Base-by-base conservation (phyloP, 1,284 basidiomycete species). In the Sporisorium graminicola region DNA sequence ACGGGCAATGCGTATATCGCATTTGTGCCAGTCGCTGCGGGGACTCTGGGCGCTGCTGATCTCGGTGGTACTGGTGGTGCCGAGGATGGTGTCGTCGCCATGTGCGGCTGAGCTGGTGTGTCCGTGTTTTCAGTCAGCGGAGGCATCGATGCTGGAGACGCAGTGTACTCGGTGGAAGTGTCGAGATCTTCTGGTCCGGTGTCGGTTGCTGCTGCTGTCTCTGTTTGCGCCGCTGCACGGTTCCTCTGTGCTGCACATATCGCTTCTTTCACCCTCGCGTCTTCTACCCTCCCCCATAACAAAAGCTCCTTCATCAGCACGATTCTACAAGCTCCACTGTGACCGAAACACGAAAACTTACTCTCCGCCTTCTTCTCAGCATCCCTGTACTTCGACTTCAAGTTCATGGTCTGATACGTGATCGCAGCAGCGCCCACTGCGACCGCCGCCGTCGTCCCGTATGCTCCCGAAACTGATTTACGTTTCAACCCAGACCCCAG, bases 391-490 rank as follows among this genome's bases (percentile, higher is more conserved):
- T 61, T 63, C 2, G 66, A 29, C 8, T 20, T n/a, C 16, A 64
- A 24, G 13, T 75, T 75, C 24, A 63, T 26, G 24, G 43, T 42
- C 35, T 75, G 67, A n/a, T 75, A 75, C 16, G 44, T 40, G 24
- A 75, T 64, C 2, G 73, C 67, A 7, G 49, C 67, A 6, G 50
- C 73, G n/a, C 73, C 73, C 20, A 66, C 44, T 3, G 12, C 35
- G 2, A 70, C 73, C 3, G 56, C 73, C 1, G 51, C 67, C 2
- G 59, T 44, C n/a, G 60, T 62, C 5, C 63, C 59, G 24, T 75
- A 75, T 1, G 52, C 59, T 5, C 67, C 67, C 0, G 64, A 64
- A 8, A 75, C 42, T 2, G 63, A 63, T 27, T 75, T 75, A n/a
- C 73, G 63, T 43, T 60, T 70, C 12, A 67, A 18, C 1, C 73